Evolutionary conservation across 1,284 basidiomycete genomes (phyloP).

Genomic region (Sanghuangporus weigelae): DNA sequence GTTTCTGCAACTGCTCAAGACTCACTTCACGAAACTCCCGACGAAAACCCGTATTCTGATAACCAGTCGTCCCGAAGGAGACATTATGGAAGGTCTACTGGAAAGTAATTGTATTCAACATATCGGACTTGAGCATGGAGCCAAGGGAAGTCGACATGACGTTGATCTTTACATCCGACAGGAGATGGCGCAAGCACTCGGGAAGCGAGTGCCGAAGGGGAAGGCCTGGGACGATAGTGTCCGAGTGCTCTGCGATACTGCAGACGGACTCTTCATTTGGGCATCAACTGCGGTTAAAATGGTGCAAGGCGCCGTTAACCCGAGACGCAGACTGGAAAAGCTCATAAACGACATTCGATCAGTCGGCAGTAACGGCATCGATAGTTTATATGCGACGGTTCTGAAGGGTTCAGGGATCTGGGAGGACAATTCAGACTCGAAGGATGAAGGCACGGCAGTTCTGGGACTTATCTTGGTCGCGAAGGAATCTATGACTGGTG

Average conservation of each 20-base stretch:
- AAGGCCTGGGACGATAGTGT: not conserved
- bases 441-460: no score
- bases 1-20: slow-evolving; percentile 25
- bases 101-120: not conserved
- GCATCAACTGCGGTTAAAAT: slow-evolving; percentile 1
- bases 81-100: not conserved
- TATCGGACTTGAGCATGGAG: not conserved
- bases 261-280: slow-evolving; percentile 9
- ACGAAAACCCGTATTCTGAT: not conserved
- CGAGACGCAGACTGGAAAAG: no score
- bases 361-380: not conserved
- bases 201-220: no score
- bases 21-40: slow-evolving; percentile 16
- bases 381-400: not conserved
- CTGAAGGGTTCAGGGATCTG: not conserved
- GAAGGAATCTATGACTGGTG: no score
- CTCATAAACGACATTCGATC: not conserved
- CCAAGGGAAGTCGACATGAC: not conserved
- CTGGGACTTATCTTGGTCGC: no score
- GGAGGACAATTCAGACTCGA: no score
- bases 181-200: not conserved
- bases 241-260: not conserved
- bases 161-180: not conserved
- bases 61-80: slow-evolving; percentile 4
- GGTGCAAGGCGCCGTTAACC: not conserved